Evolutionary conservation across 257 asterid species (phyloP), one percentile per base, ranked within the genome.

Genomic region (Solanum piurae): DNA sequence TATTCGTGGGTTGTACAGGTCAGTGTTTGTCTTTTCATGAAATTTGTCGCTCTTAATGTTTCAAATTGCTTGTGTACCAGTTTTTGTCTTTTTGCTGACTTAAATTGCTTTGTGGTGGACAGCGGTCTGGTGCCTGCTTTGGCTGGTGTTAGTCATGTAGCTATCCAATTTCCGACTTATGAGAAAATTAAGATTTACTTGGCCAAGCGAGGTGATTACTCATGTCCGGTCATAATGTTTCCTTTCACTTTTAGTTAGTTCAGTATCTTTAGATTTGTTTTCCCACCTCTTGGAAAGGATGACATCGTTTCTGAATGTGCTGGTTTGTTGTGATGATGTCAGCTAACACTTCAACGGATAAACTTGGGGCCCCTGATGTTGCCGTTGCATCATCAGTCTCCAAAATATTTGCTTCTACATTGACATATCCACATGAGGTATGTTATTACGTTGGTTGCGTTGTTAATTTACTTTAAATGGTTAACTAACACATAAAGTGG

Each of bases 121-220:
- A 96, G 99, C 89, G 99, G 99, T 91, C 97, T 97, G 76, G 98
- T 97, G 90, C 98, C 98, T 29, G 98, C 98, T 88, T 91, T 97
- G 93, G 98, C 98, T 88, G 98, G 99, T 69, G 85, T 95, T 86
- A 97, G 95, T 90, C 98, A 97, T 87, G 98, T 95, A 12, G 98
- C 99, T 25, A 95, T 97, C 90, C 99, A 97, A 62, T 96, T 96
- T 88, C 98, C 99, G 55, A 91, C 95, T 13, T 96, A 96, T 85
- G 99, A 96, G 94, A 92, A 93, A 92, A 94, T 95, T 84, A 97
- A 97, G 89, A 72, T 86, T 76, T 93, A 93, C 93, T 92, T 97
- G 92, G 99, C 99, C 68, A 87, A 91, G 87, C 94, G 89, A 80
- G 95, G 98, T 97, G 90, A 82, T 79, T 25, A 38, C 29, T 85